phyloP scores from a whole-genome alignment of 2,329 filamentous ascomycete genomes.

The Claviceps cyperi region DNA sequence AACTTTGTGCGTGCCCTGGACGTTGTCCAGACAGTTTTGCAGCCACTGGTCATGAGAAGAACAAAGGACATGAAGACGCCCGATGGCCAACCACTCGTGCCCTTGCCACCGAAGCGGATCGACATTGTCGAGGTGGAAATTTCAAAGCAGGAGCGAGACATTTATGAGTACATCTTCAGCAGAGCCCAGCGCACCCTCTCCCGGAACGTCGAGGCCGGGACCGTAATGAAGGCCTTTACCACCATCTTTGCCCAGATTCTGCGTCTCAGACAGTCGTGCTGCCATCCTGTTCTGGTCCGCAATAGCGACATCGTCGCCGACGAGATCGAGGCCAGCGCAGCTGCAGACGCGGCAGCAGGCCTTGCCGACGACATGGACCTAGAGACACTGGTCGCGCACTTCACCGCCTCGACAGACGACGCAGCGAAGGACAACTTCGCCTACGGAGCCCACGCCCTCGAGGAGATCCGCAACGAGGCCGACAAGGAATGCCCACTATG shows the following conservation, averaged over 20 bases:
- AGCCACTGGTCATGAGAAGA: conserved; percentile 84
- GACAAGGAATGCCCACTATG: conserved; percentile 89
- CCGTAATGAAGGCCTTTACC: conserved; percentile 86
- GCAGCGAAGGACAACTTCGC: conserved; percentile 43
- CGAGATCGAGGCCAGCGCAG: conserved; percentile 63
- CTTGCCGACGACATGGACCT: conserved; percentile 95
- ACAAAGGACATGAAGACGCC: conserved; percentile 99
- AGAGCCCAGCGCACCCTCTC: conserved; percentile 74
- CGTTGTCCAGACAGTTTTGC: conserved; percentile 91
- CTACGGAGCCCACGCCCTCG: conserved; percentile 76
- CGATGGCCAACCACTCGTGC: conserved; percentile 58
- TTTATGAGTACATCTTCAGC: conserved; percentile 82
- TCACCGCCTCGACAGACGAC: conserved; percentile 55
- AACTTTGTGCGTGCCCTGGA: conserved; percentile 88
- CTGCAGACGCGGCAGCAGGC: conserved; percentile 65
- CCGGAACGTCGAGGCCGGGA: conserved; percentile 79
- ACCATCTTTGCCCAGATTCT: conserved; percentile 96
- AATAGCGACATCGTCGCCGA: conserved; percentile 76
- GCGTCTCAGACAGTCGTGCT: conserved; percentile 83
- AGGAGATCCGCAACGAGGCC: conserved; percentile 82
- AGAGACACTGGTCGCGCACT: conserved; percentile 68
- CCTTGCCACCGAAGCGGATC: conserved; percentile 65
- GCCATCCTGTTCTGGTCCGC: conserved; percentile 78
- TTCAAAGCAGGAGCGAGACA: conserved; percentile 69
- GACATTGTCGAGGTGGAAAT: conserved; percentile 82